A percentile compares a stretch with the other conserved stretches of the same genome.
These are phyloP conservation scores for Mortierella sp. DNA, from an alignment of 371 early-diverging fungal species.

Conservation along the genomic window DNA sequence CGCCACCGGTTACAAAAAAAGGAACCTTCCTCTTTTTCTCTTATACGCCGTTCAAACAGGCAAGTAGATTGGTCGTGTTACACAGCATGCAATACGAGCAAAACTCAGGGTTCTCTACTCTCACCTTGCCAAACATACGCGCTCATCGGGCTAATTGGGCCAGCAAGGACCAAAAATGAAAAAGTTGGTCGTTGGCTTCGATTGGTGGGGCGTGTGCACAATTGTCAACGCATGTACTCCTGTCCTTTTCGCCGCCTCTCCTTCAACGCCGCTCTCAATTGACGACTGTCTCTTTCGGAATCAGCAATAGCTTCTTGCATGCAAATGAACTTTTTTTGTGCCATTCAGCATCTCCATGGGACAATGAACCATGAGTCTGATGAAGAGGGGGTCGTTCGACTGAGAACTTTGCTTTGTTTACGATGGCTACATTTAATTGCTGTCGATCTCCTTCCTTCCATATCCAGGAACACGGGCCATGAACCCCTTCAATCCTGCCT, in stretches of 20 bases:
- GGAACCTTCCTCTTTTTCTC: not conserved
- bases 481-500: not conserved
- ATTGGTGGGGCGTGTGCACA: not conserved
- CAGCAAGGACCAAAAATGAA: not conserved
- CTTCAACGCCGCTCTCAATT: not conserved
- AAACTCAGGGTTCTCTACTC: not conserved
- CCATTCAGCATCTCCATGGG: not conserved
- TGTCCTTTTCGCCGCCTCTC: constrained; percentile 6
- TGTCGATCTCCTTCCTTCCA: not conserved
- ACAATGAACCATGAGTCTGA: not conserved
- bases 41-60: not conserved
- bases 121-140: not conserved
- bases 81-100: not conserved
- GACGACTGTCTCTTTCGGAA: not conserved
- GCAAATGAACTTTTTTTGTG: not conserved
- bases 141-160: not conserved
- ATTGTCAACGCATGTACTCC: not conserved
- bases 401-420: not conserved
- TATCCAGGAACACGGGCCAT: constrained; percentile 8
- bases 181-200: not conserved
- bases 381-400: not conserved
- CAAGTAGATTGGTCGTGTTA: constrained; percentile 9
- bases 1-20: not conserved
- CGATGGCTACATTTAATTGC: not conserved
- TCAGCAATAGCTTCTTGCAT: not conserved